Base-by-base conservation (phyloP, 768 basidiomycete genomes). In the Amanita rubescens region DNA sequence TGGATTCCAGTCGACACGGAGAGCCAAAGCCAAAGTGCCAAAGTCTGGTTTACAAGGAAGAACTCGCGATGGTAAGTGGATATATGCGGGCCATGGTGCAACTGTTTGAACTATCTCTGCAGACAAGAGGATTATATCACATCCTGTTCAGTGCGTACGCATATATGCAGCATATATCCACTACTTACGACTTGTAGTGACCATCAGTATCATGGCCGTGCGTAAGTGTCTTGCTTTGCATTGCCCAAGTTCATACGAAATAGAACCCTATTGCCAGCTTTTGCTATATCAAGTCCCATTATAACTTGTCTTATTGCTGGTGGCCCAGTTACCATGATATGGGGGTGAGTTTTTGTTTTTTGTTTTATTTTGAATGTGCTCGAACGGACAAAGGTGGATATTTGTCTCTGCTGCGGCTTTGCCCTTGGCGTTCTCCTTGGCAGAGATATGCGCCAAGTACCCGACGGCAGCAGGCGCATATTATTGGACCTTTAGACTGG, bases 401-500 rank as follows among this genome's bases (percentile, higher is more conserved):
- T 57, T 79, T 10, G 76, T 82, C 5, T 78, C 78, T 15, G 35
- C 72, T 15, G 63, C 80, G 2, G 75, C 75, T 0, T 70, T 76
- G 54, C 64, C 72, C 0, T 69, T 82, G 10, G 77, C 80, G 0
- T 63, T 77, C 2, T 83, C 81, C 5, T 65, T 82, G 3, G 81
- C 74, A 0, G 81, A 83, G 61, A 79, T 81, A 27, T 78, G 77
- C 39, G 78, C 81, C 3, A 77, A 78, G 56, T 82, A 80, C 56
- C 81, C 81, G 0, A 82, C 80, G 1, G 79, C 80, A 0, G 80
- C 80, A 0, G 81, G 81, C 14, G 76, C 81, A 1, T 82, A 81
- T 57, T 83, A 85, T 58, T 86, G 84, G 84, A 77, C 79, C 42
- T 84, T 79, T 58, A 75, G 78, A 44, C 69, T 86, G 8, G 76